phyloP scores from a whole-genome alignment of 2,329 filamentous ascomycete genomes.

The Verticillium tricorpus region DNA sequence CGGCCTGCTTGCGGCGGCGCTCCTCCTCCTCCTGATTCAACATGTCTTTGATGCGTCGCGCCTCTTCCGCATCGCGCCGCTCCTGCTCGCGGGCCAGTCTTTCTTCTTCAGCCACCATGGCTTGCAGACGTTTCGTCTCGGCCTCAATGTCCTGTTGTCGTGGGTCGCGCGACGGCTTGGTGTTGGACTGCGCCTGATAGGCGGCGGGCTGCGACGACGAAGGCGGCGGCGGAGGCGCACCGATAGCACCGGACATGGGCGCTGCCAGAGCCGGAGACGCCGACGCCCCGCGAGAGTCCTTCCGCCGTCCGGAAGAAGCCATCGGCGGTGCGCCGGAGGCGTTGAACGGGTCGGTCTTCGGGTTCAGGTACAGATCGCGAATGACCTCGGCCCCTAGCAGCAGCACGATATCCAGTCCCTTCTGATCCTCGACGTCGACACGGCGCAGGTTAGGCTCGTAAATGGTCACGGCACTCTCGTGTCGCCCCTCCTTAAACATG shows the following conservation, averaged over 20 bases:
- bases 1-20: constrained; percentile 47
- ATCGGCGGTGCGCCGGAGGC: constrained; percentile 41
- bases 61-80: constrained; percentile 39
- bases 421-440: constrained; percentile 89
- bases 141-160: constrained; percentile 52
- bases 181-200: constrained; percentile 18
- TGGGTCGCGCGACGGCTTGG: constrained; percentile 23
- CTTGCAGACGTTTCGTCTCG: constrained; percentile 70
- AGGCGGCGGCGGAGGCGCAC: constrained; percentile 20
- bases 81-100: constrained; percentile 49
- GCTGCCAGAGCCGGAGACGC: constrained; percentile 24
- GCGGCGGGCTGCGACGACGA: constrained; percentile 12
- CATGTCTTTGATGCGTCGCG: constrained; percentile 59
- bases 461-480: constrained; percentile 66
- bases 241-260: constrained; percentile 37
- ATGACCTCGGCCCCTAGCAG: constrained; percentile 60
- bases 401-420: constrained; percentile 83
- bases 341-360: constrained; percentile 75
- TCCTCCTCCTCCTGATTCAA: constrained; percentile 63
- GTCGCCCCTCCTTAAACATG: constrained; percentile 68
- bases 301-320: constrained; percentile 25
- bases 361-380: constrained; percentile 59
- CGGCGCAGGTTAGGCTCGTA: constrained; percentile 91
- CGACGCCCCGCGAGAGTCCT: constrained; percentile 33
- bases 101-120: constrained; percentile 45